Conservation (phyloP, 2,329 filamentous ascomycete genomes). For the Blastomyces silverae region DNA sequence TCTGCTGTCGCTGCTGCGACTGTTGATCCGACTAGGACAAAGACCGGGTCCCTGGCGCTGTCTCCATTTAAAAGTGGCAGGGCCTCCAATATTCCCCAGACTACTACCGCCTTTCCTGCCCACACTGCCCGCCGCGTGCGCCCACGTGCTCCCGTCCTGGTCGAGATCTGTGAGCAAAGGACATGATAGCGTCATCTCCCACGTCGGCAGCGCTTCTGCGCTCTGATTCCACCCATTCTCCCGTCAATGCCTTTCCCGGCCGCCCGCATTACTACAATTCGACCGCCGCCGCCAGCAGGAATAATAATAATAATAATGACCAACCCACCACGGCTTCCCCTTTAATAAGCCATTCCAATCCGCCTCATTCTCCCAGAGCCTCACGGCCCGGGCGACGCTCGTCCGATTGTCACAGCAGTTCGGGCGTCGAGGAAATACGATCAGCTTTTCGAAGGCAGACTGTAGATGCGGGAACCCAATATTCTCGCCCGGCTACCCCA, state of each 20-base stretch:
- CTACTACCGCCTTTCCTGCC: background rate
- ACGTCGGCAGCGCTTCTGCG: conserved; percentile 35
- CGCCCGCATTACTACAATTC: conserved; percentile 13
- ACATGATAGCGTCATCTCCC: conserved; percentile 39
- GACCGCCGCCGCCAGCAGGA: conserved; percentile 18
- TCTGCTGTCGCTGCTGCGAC: background rate
- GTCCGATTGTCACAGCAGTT: conserved; percentile 19
- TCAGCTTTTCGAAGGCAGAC: conserved; percentile 30
- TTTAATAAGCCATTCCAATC: conserved; percentile 2
- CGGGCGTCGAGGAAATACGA: conserved; percentile 19
- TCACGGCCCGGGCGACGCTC: conserved; percentile 16
- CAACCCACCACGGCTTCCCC: conserved; percentile 7
- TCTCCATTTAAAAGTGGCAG: conserved; percentile 1
- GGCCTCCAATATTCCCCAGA: background rate
- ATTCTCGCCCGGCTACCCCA: conserved; percentile 46
- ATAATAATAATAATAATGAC: background rate
- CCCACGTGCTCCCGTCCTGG: conserved; percentile 21
- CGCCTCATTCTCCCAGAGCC: conserved; percentile 5
- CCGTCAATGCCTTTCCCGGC: conserved; percentile 18
- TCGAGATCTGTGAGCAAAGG: conserved; percentile 1
- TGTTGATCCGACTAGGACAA: background rate
- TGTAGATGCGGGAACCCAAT: conserved; percentile 50
- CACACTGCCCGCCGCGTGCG: conserved; percentile 14
- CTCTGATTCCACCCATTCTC: conserved; percentile 25
- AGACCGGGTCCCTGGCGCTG: conserved; percentile 4